Evolutionary conservation across 1,284 basidiomycete species (phyloP), one percentile per base, ranked within the genome.

Genomic region (Ceratobasidium sp.): DNA sequence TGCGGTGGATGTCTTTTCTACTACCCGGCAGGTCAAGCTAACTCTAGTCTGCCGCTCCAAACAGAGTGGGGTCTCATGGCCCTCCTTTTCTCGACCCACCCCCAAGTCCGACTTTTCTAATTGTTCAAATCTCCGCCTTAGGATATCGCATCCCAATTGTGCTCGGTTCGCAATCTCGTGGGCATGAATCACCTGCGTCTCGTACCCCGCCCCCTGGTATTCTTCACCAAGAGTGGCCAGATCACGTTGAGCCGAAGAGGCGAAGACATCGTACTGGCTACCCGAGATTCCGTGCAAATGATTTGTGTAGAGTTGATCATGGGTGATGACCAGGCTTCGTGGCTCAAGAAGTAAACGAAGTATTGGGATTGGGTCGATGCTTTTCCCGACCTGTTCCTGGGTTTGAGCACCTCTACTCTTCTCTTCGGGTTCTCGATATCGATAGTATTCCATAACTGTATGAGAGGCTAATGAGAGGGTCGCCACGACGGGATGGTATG

Each of bases 381-480:
- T 29, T 29, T 57, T 58, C 15, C 54, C 54, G 15, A 70, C 31
- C 5, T 49, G 25, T 22, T 29, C 57, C 12, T 53, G 50, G 17
- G 25, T 34, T 15, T 25, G n/a, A 13, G n/a, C 32, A 20, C 5
- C 12, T 20, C 20, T 25, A 10, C 12, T 50, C 17, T 29, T 20
- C 15, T 25, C 77, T 0, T 78, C 77, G 0, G 47, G 35, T 27
- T 7, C 32, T 25, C 80, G 75, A 72, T 93, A 95, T 69, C 84
- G 84, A 77, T 93, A 93, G 76, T 96, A 89, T 78, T 96, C 87
- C 74, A 98, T 90, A 52, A 94, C 81, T 0, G 91, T 83, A 78
- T 94, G 90, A 0, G 92, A 91, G 32, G 90, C 91, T 64, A 98
- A 81, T 12, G 94, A 95, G 68, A 98, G 81, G 10, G 95, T 98